Conservation (phyloP, 2,329 filamentous ascomycete species). For the Biscogniauxia mediterranea region DNA sequence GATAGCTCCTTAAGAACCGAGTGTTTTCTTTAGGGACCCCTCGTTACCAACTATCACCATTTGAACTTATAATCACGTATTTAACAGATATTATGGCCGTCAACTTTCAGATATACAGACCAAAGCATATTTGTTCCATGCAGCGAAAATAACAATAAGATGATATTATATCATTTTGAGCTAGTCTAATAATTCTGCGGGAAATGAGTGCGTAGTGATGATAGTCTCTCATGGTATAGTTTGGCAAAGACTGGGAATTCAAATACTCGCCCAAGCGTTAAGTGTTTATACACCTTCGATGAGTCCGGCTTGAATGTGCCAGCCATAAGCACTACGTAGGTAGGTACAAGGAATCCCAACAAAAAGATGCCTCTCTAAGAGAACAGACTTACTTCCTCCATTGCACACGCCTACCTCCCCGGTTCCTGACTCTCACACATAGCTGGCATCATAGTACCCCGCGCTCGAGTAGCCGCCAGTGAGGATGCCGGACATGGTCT, state of each 20-base stretch:
- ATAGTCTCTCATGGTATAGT: not conserved
- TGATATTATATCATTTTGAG: not conserved
- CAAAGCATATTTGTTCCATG: too few species aligned
- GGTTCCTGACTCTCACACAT: slow-evolving; percentile 5
- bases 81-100: too few species aligned
- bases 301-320: not conserved
- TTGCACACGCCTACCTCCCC: not conserved
- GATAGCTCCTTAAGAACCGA: too few species aligned
- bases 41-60: too few species aligned
- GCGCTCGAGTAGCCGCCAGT: slow-evolving; percentile 13
- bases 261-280: not conserved
- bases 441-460: slow-evolving; percentile 21
- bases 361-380: not conserved
- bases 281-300: not conserved
- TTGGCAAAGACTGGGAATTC: not conserved
- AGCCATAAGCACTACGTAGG: not conserved
- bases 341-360: not conserved
- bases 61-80: too few species aligned
- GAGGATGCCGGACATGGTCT: slow-evolving; percentile 33
- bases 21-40: too few species aligned
- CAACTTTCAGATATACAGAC: too few species aligned
- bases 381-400: not conserved
- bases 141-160: not conserved
- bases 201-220: not conserved
- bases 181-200: not conserved